A percentile compares a stretch with the other conserved stretches of the same genome.
phyloP scores from a whole-genome alignment of 2,329 filamentous ascomycete genomes.

The Calonectria fujianensis region DNA sequence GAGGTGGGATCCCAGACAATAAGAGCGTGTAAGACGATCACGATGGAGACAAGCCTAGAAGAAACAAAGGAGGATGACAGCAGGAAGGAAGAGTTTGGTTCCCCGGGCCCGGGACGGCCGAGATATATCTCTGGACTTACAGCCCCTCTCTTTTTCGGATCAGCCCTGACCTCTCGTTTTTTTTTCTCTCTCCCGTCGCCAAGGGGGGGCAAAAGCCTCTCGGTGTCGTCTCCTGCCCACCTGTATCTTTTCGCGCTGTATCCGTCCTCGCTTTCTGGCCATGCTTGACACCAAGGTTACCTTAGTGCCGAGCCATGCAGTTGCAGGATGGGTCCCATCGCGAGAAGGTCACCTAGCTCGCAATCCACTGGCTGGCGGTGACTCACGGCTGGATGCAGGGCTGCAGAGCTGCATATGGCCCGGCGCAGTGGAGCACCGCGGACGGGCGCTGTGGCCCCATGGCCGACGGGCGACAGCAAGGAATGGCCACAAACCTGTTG shows the following conservation, averaged over 20 bases:
- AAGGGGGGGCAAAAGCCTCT: constrained; percentile 24
- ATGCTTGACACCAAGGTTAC: constrained; percentile 38
- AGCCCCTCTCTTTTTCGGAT: constrained; percentile 28
- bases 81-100: constrained; percentile 37
- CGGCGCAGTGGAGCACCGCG: constrained; percentile 36
- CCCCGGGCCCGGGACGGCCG: constrained; percentile 45
- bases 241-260: constrained; percentile 18
- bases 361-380: constrained; percentile 54
- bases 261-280: constrained; percentile 26
- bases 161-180: constrained; percentile 36
- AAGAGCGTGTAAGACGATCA: constrained; percentile 28
- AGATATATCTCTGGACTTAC: constrained; percentile 54
- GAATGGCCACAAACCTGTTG: constrained; percentile 18
- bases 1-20: constrained; percentile 32
- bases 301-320: constrained; percentile 44
- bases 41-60: constrained; percentile 33
- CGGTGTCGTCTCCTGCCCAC: constrained; percentile 30
- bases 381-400: constrained; percentile 47
- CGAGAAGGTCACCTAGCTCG: constrained; percentile 46
- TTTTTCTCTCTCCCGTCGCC: constrained; percentile 19
- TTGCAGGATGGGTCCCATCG: constrained; percentile 52
- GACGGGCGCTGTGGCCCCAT: constrained; percentile 25
- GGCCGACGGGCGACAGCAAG: constrained; percentile 18
- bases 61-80: constrained; percentile 43
- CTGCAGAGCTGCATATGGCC: constrained; percentile 42